Evolutionary conservation across 192 early-diverging fungal species (phyloP).

Genomic region (Dissophora globulifera): DNA sequence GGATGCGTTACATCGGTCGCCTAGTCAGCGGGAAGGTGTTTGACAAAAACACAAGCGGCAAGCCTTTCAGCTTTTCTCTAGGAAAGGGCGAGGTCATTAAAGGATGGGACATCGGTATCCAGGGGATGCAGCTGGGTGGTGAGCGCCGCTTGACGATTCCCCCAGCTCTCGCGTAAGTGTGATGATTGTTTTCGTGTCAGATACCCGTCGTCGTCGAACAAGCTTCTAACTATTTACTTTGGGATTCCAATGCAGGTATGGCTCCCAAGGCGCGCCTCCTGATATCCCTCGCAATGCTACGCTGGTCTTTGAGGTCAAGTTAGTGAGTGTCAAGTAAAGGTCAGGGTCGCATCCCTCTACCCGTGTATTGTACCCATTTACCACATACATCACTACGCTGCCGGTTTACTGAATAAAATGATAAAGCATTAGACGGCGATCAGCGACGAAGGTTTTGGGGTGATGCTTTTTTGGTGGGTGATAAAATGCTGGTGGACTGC

Average conservation of each 20-base stretch:
- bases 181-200: too few relatives aligned
- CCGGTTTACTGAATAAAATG: too few relatives aligned
- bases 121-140: conserved; percentile 89
- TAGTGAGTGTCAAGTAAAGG: conserved; percentile 36
- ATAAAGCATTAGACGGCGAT: too few relatives aligned
- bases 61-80: conserved; percentile 85
- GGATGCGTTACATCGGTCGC: conserved; percentile 50
- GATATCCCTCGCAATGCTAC: conserved; percentile 87
- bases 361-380: too few relatives aligned
- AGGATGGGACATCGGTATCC: conserved; percentile 89
- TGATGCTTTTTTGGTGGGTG: too few relatives aligned
- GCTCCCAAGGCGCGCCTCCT: conserved; percentile 71
- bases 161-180: conserved; percentile 67
- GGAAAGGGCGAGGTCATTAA: conserved; percentile 87
- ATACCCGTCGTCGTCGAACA: neutral
- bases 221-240: neutral
- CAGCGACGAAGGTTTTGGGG: too few relatives aligned
- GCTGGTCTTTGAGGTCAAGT: conserved; percentile 82
- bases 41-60: conserved; percentile 88
- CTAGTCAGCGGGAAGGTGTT: conserved; percentile 68
- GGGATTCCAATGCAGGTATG: conserved; percentile 28
- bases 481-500: too few relatives aligned
- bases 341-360: too few relatives aligned
- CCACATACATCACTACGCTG: too few relatives aligned
- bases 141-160: conserved; percentile 90